These are phyloP conservation scores for Dendrostoma leiphaemia DNA, from an alignment of 2,329 filamentous ascomycete species.

Conservation along the genomic window DNA sequence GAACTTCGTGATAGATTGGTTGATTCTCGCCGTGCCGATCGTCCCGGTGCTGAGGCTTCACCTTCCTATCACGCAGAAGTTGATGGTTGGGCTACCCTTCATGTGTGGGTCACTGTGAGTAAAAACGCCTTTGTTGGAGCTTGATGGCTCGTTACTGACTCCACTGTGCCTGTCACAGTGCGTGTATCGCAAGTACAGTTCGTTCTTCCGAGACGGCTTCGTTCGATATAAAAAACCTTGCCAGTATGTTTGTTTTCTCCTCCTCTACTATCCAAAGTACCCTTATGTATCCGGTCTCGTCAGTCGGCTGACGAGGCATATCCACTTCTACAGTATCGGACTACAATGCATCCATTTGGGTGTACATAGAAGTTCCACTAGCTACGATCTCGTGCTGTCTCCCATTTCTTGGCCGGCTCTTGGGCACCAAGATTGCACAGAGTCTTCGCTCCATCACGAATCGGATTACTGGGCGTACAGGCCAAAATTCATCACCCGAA, in stretches of 20 bases:
- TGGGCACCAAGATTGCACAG: neutral
- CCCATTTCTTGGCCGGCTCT: neutral
- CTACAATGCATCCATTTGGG: neutral
- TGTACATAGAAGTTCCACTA: neutral
- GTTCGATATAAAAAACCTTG: neutral
- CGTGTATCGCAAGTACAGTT: neutral
- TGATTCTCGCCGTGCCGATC: neutral
- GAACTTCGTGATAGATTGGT: neutral
- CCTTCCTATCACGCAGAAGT: neutral
- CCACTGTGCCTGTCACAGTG: neutral
- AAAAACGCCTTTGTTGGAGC: too few species aligned
- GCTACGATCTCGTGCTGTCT: neutral
- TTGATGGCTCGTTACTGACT: neutral
- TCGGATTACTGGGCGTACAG: neutral
- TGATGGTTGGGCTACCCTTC: neutral
- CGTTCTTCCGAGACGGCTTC: neutral
- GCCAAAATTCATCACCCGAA: neutral
- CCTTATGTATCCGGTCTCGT: too few species aligned
- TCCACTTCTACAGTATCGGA: neutral
- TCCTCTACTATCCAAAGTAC: too few species aligned
- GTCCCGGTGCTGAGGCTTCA: neutral
- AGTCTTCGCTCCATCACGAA: neutral
- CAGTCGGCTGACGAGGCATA: too few species aligned
- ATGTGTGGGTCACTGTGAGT: neutral
- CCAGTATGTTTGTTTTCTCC: neutral